These are phyloP conservation scores for Kluyveromyces sp. DNA, from an alignment of 1,139 yeast species.

Conservation along the genomic window DNA sequence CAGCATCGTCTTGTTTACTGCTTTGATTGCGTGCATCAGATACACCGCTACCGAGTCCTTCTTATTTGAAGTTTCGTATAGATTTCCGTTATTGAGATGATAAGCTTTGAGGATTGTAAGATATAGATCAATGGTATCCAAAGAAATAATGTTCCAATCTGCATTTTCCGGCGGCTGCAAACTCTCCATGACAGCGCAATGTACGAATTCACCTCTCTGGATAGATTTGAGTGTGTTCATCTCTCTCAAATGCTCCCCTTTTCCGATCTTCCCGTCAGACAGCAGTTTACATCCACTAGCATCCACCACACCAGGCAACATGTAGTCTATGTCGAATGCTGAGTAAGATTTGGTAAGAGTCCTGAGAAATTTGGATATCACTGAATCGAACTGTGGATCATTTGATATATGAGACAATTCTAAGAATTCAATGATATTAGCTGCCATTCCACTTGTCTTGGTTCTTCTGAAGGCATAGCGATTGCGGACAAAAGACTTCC, in stretches of 20 bases:
- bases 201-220: slow-evolving; percentile 25
- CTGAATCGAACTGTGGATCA: slow-evolving; percentile 43
- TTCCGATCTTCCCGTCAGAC: slow-evolving; percentile 25
- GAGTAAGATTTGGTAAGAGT: slow-evolving; percentile 34
- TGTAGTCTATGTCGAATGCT: slow-evolving; percentile 34
- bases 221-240: slow-evolving; percentile 33
- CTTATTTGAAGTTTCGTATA: not conserved
- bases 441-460: slow-evolving; percentile 60
- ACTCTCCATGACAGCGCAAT: slow-evolving; percentile 19
- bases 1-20: slow-evolving; percentile 37
- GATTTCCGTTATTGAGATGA: slow-evolving; percentile 6
- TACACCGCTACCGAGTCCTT: not conserved
- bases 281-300: slow-evolving; percentile 42
- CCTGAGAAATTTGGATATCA: slow-evolving; percentile 40
- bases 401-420: slow-evolving; percentile 62
- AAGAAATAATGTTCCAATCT: not conserved
- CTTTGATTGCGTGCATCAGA: slow-evolving; percentile 33
- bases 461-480: slow-evolving; percentile 42
- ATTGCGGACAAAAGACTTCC: slow-evolving; percentile 43
- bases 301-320: slow-evolving; percentile 41
- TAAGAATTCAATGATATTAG: slow-evolving; percentile 63
- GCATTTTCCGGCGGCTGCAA: not conserved
- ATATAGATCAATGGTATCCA: slow-evolving; percentile 4
- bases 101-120: slow-evolving; percentile 4
- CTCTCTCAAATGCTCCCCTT: slow-evolving; percentile 30